Conservation (phyloP, 768 basidiomycete genomes). For the Mycena kentingensis region DNA sequence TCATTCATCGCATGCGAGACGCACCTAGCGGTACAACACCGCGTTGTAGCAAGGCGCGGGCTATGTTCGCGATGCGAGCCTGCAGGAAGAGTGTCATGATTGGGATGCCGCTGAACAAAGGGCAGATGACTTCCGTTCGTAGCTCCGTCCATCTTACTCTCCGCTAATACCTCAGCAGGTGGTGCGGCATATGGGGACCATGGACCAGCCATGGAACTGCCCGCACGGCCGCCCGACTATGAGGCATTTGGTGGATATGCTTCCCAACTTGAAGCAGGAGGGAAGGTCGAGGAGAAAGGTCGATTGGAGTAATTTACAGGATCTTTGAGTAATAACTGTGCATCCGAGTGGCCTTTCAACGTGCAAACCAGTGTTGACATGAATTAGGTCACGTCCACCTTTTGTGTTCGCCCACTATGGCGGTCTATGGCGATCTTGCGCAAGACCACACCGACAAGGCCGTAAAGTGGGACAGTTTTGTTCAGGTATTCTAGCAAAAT, state of each 20-base stretch:
- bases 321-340: too few relatives aligned
- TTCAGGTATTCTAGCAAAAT: too few relatives aligned
- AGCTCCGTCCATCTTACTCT: background rate
- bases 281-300: constrained; percentile 19
- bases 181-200: constrained; percentile 78
- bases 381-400: too few relatives aligned
- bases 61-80: constrained; percentile 96
- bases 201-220: constrained; percentile 87
- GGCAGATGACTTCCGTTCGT: constrained; percentile 77
- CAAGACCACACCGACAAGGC: too few relatives aligned
- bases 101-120: constrained; percentile 74
- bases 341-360: too few relatives aligned
- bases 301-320: constrained; percentile 36
- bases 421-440: too few relatives aligned
- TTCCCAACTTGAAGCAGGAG: constrained; percentile 11
- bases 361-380: too few relatives aligned
- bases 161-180: constrained; percentile 44
- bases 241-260: constrained; percentile 69
- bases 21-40: constrained; percentile 80
- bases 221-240: constrained; percentile 87
- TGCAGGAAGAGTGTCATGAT: constrained; percentile 98
- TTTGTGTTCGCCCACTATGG: too few relatives aligned
- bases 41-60: constrained; percentile 86
- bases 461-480: too few relatives aligned
- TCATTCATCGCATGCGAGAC: constrained; percentile 84